These are phyloP conservation scores for Porpolomopsis calyptriformis DNA, from an alignment of 768 basidiomycete species.

Conservation along the genomic window DNA sequence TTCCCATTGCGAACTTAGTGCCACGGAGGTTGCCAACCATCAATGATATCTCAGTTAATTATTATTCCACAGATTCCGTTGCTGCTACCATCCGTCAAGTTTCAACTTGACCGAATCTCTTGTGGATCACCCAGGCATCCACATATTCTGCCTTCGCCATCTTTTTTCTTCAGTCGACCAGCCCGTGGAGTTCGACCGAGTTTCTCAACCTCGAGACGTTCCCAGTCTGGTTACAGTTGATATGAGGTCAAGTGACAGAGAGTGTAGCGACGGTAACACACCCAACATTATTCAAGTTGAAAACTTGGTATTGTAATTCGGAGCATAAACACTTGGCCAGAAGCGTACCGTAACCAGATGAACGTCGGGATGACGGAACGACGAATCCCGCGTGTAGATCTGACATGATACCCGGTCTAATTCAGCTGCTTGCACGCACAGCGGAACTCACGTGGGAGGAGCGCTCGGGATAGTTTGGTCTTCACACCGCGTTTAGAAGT, in stretches of 20 bases:
- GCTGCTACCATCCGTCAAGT: no score
- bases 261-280: no score
- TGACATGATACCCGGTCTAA: constrained; percentile 17
- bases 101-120: no score
- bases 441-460: constrained; percentile 69
- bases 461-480: constrained; percentile 83
- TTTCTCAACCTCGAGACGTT: constrained; percentile 66
- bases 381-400: constrained; percentile 88
- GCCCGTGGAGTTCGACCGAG: constrained; percentile 69
- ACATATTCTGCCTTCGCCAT: constrained; percentile 76
- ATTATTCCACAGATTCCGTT: no score
- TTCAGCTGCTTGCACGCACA: constrained; percentile 1
- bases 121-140: constrained; percentile 80
- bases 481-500: constrained; percentile 42
- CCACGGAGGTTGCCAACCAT: neutral
- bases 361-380: constrained; percentile 52
- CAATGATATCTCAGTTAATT: no score
- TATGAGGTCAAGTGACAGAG: no score
- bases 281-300: constrained; percentile 88
- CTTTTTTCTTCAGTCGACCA: constrained; percentile 55
- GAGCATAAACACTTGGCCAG: constrained; percentile 81
- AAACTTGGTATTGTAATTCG: constrained; percentile 72
- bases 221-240: no score
- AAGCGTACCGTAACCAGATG: constrained; percentile 53
- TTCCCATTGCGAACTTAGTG: neutral